Evolutionary conservation across 2,329 filamentous ascomycete genomes (phyloP).

Genomic region (Volutella citrinella): DNA sequence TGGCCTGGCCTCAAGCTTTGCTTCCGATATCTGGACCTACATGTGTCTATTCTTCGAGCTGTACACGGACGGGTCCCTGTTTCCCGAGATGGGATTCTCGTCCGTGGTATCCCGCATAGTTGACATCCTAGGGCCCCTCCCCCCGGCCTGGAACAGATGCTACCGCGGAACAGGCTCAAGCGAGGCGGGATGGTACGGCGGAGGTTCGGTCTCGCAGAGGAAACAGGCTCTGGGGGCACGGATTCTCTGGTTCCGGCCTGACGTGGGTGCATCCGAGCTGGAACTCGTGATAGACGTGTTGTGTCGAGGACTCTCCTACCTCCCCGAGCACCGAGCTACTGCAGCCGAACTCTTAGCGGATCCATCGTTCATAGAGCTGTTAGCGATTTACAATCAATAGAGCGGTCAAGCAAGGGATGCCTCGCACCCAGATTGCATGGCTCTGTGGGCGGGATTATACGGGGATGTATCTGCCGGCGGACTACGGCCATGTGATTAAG

Average conservation of each 20-base stretch:
- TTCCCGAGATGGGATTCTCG: neutral
- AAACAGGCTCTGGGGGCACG: constrained; percentile 7
- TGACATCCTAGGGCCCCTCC: constrained; percentile 9
- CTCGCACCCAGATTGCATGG: too few species aligned
- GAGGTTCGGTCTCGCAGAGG: constrained; percentile 2
- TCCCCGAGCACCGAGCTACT: constrained; percentile 5
- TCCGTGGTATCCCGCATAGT: constrained; percentile 4
- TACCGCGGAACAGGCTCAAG: neutral
- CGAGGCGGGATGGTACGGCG: constrained; percentile 10
- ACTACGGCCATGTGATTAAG: too few species aligned
- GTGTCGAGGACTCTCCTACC: constrained; percentile 2
- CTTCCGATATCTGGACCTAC: constrained; percentile 15
- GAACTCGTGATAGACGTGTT: constrained; percentile 5
- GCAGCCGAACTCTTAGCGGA: constrained; percentile 7
- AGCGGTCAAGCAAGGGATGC: too few species aligned
- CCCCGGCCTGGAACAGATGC: constrained; percentile 8
- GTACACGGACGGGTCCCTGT: constrained; percentile 5
- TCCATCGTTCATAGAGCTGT: constrained; percentile 3
- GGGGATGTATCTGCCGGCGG: too few species aligned
- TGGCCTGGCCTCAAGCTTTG: constrained; percentile 5
- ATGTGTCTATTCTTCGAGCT: constrained; percentile 12
- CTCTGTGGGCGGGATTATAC: too few species aligned
- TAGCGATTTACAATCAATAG: constrained; percentile 1
- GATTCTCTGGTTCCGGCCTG: neutral
- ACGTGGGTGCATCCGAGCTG: neutral